Evolutionary conservation across 148 eudicot genomes (phyloP).

Genomic region (Fallopia convolvulus): DNA sequence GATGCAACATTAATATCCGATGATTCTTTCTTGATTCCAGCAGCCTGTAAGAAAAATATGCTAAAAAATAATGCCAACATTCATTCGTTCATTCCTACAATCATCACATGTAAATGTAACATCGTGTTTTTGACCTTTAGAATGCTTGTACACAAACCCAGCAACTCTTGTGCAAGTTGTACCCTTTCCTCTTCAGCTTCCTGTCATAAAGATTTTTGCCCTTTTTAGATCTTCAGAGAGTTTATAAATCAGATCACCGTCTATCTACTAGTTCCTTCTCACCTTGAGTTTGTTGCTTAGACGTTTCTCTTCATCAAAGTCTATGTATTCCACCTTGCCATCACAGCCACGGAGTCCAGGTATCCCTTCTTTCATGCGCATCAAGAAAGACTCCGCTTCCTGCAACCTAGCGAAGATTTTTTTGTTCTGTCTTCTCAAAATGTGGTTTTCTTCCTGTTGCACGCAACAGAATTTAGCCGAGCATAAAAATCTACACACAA

Average conservation of each 20-base stretch:
- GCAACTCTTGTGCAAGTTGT: conserved; percentile 56
- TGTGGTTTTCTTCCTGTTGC: conserved; percentile 86
- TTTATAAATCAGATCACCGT: not conserved
- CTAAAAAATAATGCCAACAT: not conserved
- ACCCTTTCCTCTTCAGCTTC: conserved; percentile 67
- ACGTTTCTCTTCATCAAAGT: conserved; percentile 41
- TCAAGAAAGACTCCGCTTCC: conserved; percentile 39
- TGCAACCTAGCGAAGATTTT: conserved; percentile 49
- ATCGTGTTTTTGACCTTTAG: conserved; percentile 43
- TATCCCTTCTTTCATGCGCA: conserved; percentile 47
- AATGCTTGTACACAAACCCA: conserved; percentile 66
- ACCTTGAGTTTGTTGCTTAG: conserved; percentile 55
- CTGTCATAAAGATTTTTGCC: conserved; percentile 24
- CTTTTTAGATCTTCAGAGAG: not conserved
- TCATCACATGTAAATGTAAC: not conserved
- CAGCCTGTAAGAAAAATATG: conserved; percentile 35
- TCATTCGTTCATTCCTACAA: not conserved
- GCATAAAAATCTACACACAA: not conserved
- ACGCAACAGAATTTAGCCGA: not conserved
- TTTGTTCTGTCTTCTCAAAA: conserved; percentile 59
- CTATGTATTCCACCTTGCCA: conserved; percentile 35
- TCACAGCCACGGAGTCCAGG: conserved; percentile 34
- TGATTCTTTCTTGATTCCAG: conserved; percentile 48
- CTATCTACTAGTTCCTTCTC: not conserved
- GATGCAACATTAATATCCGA: conserved; percentile 38